phyloP scores from a whole-genome alignment of 2,329 filamentous ascomycete species.

The Coccinonectria pachysandricola region DNA sequence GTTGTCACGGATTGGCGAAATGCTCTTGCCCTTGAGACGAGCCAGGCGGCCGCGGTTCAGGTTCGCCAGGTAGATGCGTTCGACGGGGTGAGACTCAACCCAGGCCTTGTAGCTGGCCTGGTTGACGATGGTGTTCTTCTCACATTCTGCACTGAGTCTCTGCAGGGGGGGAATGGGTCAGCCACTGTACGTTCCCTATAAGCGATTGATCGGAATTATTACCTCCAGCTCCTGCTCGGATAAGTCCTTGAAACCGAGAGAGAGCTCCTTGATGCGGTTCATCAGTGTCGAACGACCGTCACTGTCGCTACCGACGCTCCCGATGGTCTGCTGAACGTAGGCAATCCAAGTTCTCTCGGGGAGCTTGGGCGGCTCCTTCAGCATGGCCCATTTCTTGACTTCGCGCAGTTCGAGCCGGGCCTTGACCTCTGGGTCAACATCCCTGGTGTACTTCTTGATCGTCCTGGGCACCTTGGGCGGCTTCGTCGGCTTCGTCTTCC shows the following conservation, averaged over 20 bases:
- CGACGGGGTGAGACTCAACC: slow-evolving; percentile 33
- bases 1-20: slow-evolving; percentile 31
- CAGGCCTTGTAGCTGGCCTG: slow-evolving; percentile 32
- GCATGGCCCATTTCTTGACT: slow-evolving; percentile 32
- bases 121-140: slow-evolving; percentile 33
- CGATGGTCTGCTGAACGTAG: slow-evolving; percentile 28
- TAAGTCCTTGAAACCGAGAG: slow-evolving; percentile 29
- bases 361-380: slow-evolving; percentile 27
- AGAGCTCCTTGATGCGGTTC: slow-evolving; percentile 20
- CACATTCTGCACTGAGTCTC: slow-evolving; percentile 22
- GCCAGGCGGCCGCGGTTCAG: slow-evolving; percentile 33
- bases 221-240: slow-evolving; percentile 34
- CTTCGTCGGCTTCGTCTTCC: slow-evolving; percentile 18
- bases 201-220: slow-evolving; percentile 12
- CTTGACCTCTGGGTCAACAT: slow-evolving; percentile 24
- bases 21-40: slow-evolving; percentile 21
- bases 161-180: slow-evolving; percentile 4
- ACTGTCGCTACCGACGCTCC: too few species aligned
- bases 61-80: slow-evolving; percentile 36
- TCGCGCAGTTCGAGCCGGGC: slow-evolving; percentile 21
- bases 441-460: slow-evolving; percentile 24
- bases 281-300: too few species aligned
- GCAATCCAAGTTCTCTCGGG: slow-evolving; percentile 27
- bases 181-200: neutral
- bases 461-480: slow-evolving; percentile 17